Percentiles rank a stretch among this genome's conserved stretches.
Conservation (phyloP, 352 stramenopile genomes). For the Phytopythium delawarense region DNA sequence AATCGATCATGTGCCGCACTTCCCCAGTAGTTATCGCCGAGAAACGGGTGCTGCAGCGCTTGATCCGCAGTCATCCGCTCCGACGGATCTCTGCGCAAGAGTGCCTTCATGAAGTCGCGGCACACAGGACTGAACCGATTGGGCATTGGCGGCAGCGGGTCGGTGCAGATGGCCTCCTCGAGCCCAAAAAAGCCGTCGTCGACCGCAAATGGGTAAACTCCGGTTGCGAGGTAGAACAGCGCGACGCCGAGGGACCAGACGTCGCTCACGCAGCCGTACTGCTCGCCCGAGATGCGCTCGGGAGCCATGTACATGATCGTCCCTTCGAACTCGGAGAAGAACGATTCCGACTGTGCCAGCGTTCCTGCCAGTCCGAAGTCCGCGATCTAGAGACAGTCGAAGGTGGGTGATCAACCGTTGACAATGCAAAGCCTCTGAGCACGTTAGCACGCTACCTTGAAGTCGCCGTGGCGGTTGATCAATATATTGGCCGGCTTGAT, state of each 20-base stretch:
- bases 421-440: background rate
- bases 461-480: constrained; percentile 78
- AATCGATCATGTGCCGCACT: constrained; percentile 33
- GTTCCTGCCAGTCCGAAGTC: constrained; percentile 81
- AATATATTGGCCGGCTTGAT: constrained; percentile 91
- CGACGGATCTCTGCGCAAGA: constrained; percentile 87
- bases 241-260: constrained; percentile 77
- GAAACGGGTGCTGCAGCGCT: constrained; percentile 90
- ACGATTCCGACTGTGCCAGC: constrained; percentile 69
- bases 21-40: constrained; percentile 37
- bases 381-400: constrained; percentile 35
- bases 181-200: constrained; percentile 81
- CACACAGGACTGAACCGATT: constrained; percentile 83
- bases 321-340: constrained; percentile 85
- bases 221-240: constrained; percentile 62
- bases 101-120: constrained; percentile 91
- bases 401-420: background rate
- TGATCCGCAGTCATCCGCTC: constrained; percentile 77
- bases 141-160: constrained; percentile 64
- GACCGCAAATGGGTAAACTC: constrained; percentile 65
- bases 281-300: constrained; percentile 85
- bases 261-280: constrained; percentile 83
- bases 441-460: constrained; percentile 42
- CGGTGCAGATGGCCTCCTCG: constrained; percentile 78
- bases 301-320: constrained; percentile 96